Percentiles rank a stretch among this genome's conserved stretches.
Evolutionary conservation across 148 eudicot genomes (phyloP).

Genomic region (Selenicereus undatus): DNA sequence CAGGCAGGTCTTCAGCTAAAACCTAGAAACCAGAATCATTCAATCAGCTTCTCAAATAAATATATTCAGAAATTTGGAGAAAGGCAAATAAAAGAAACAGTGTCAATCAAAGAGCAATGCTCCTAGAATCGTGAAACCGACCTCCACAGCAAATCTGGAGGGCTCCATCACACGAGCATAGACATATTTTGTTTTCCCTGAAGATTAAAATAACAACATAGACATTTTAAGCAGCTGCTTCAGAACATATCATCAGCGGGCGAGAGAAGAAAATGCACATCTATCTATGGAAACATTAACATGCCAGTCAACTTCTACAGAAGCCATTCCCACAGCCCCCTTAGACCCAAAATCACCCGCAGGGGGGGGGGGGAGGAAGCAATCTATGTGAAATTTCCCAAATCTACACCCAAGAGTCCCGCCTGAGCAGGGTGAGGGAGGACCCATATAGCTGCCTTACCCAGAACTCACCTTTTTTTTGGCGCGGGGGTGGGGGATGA

Average conservation of each 20-base stretch:
- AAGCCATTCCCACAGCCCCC: neutral
- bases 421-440: neutral
- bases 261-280: neutral
- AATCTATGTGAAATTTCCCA: neutral
- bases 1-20: conserved; percentile 83
- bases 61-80: neutral
- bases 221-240: neutral
- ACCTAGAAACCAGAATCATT: conserved; percentile 47
- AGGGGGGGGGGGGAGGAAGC: neutral
- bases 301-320: neutral
- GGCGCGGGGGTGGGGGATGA: neutral
- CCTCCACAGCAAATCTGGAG: conserved; percentile 81
- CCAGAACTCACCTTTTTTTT: too few relatives aligned
- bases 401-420: neutral
- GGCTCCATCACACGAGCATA: conserved; percentile 83
- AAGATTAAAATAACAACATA: conserved; percentile 15
- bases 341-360: neutral
- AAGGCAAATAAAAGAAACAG: neutral
- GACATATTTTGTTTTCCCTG: conserved; percentile 90
- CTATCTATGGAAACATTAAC: neutral
- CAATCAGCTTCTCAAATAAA: conserved; percentile 14
- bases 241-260: neutral
- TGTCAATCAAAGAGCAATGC: neutral
- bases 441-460: too few relatives aligned
- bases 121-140: conserved; percentile 23